Conservation (phyloP, 2,329 filamentous ascomycete species). For the Stromatinia cepivora region DNA sequence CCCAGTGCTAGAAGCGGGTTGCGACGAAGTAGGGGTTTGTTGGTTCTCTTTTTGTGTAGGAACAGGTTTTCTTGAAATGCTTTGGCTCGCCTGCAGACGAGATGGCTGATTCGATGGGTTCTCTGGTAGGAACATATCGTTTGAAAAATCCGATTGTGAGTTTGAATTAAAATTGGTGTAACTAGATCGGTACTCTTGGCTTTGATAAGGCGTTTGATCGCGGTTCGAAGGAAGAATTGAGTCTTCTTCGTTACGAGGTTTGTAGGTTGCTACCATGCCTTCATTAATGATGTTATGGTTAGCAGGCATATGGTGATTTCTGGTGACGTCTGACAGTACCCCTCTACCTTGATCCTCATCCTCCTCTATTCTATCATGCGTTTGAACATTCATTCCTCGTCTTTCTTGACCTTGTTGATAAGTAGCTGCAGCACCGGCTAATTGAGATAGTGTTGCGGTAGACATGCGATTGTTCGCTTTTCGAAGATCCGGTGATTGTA, state of each 20-base stretch:
- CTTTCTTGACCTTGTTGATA: slow-evolving; percentile 45
- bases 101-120: slow-evolving; percentile 7
- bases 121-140: slow-evolving; percentile 16
- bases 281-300: slow-evolving; percentile 39
- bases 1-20: slow-evolving; percentile 43
- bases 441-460: slow-evolving; percentile 74
- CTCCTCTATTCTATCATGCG: slow-evolving; percentile 35
- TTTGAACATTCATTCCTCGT: slow-evolving; percentile 29
- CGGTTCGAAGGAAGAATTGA: slow-evolving; percentile 22
- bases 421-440: slow-evolving; percentile 54
- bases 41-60: slow-evolving; percentile 45
- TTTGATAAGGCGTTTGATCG: slow-evolving; percentile 27
- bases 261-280: slow-evolving; percentile 41
- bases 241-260: slow-evolving; percentile 23
- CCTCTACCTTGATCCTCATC: slow-evolving; percentile 43
- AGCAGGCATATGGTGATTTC: slow-evolving; percentile 41
- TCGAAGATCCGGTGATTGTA: slow-evolving; percentile 74
- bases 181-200: slow-evolving; percentile 14
- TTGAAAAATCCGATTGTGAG: slow-evolving; percentile 28
- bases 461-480: slow-evolving; percentile 84
- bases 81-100: slow-evolving; percentile 44
- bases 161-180: slow-evolving; percentile 24
- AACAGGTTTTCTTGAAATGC: slow-evolving; percentile 54
- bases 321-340: slow-evolving; percentile 43
- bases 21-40: slow-evolving; percentile 44